Conservation (phyloP, 257 asterid species). For the Penstemon newberryi region DNA sequence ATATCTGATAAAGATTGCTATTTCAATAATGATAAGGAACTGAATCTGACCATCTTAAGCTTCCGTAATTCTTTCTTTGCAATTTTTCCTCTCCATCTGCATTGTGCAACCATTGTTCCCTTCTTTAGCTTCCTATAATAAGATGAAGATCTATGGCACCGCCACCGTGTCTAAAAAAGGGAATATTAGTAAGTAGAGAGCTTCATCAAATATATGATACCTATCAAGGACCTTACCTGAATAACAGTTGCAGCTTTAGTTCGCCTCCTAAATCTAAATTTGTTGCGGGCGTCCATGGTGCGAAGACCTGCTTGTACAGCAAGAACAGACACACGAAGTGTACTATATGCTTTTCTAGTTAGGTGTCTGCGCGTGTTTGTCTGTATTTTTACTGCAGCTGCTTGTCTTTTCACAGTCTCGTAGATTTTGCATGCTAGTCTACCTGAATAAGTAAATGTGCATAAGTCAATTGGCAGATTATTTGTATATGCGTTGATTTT, state of each 20-base stretch:
- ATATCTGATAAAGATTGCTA: conserved; percentile 3
- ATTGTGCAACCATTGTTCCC: conserved; percentile 76
- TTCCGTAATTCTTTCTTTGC: conserved; percentile 80
- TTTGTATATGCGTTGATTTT: no score
- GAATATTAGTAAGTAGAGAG: conserved; percentile 32
- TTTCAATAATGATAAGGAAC: conserved; percentile 30
- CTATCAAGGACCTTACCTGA: conserved; percentile 55
- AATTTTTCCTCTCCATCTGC: conserved; percentile 84
- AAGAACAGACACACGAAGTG: conserved; percentile 58
- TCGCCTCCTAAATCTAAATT: conserved; percentile 62
- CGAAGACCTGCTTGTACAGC: conserved; percentile 83
- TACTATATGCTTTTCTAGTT: conserved; percentile 59
- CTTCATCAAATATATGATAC: conserved; percentile 23
- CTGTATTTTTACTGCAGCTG: conserved; percentile 87
- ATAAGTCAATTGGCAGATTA: conserved; percentile 19
- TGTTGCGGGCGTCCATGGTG: conserved; percentile 66
- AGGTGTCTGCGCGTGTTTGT: conserved; percentile 53
- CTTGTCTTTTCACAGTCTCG: conserved; percentile 59
- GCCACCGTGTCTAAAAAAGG: conserved; percentile 75
- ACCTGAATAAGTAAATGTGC: conserved; percentile 51
- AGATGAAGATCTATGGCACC: conserved; percentile 62
- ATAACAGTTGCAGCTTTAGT: conserved; percentile 75
- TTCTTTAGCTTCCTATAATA: conserved; percentile 64
- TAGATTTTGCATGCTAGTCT: conserved; percentile 68
- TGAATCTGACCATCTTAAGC: conserved; percentile 76